Percentiles rank a stretch among this genome's conserved stretches.
Conservation (phyloP, 352 stramenopile genomes). For the Discostella stelligera region DNA sequence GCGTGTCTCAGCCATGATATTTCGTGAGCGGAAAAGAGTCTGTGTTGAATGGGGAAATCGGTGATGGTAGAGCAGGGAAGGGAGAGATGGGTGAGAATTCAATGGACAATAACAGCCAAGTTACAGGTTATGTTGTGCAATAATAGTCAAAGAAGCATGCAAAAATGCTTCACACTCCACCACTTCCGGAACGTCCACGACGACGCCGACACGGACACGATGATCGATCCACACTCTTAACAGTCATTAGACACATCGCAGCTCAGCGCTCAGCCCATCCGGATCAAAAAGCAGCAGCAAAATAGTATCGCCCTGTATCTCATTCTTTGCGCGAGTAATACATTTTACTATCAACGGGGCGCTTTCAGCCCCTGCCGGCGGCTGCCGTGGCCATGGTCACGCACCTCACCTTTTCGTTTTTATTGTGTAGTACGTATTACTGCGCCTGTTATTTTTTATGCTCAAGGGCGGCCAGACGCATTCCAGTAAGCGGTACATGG, state of each 20-base stretch:
- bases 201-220: too few species aligned
- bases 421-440: too few species aligned
- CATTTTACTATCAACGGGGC: not conserved
- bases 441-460: too few species aligned
- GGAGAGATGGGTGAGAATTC: not conserved
- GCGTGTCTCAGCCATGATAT: conserved; percentile 76
- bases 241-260: not conserved
- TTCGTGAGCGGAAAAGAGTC: not conserved
- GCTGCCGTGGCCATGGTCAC: conserved; percentile 9
- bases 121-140: not conserved
- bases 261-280: not conserved
- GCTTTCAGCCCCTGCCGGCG: not conserved
- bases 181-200: not conserved
- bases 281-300: too few species aligned
- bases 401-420: not conserved
- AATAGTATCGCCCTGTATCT: not conserved
- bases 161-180: not conserved
- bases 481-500: not conserved
- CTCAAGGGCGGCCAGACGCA: not conserved
- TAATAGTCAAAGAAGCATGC: not conserved
- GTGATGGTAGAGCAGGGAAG: not conserved
- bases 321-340: not conserved
- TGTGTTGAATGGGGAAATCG: not conserved
- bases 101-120: not conserved
- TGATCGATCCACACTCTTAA: not conserved